A percentile compares a stretch with the other conserved stretches of the same genome.
Evolutionary conservation across 805 yeast species (phyloP).

Genomic region (Zygotorulaspora florentina): DNA sequence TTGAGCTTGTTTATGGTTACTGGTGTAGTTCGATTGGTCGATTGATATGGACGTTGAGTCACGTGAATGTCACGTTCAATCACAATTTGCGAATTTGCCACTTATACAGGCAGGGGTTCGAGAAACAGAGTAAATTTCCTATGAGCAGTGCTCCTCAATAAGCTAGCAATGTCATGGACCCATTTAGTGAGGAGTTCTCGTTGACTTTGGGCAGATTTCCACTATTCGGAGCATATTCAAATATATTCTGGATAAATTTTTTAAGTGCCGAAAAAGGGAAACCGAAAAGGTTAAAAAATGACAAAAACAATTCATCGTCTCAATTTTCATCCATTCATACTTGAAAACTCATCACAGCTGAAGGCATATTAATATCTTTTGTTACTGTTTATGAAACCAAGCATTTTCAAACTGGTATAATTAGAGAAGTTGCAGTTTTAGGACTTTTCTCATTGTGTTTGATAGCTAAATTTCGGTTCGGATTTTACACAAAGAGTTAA

Average conservation of each 20-base stretch:
- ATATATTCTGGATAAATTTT: not conserved
- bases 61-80: not conserved
- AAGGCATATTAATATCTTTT: not conserved
- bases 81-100: not conserved
- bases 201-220: no score
- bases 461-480: not conserved
- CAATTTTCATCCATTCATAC: no score
- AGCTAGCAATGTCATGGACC: no score
- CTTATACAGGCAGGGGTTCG: no score
- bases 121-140: no score
- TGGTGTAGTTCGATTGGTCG: not conserved
- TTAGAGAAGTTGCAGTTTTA: not conserved
- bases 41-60: not conserved
- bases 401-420: not conserved
- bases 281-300: not conserved
- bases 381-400: conserved; percentile 1
- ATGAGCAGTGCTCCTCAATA: no score
- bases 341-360: no score
- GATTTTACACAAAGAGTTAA: no score
- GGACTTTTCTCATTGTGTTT: not conserved
- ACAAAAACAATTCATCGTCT: not conserved
- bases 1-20: not conserved
- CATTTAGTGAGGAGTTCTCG: no score
- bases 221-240: no score
- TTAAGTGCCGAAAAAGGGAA: not conserved